Percentiles rank a stretch among this genome's conserved stretches.
Evolutionary conservation across 1,284 basidiomycete species (phyloP).

Genomic region (Irpex sp.): DNA sequence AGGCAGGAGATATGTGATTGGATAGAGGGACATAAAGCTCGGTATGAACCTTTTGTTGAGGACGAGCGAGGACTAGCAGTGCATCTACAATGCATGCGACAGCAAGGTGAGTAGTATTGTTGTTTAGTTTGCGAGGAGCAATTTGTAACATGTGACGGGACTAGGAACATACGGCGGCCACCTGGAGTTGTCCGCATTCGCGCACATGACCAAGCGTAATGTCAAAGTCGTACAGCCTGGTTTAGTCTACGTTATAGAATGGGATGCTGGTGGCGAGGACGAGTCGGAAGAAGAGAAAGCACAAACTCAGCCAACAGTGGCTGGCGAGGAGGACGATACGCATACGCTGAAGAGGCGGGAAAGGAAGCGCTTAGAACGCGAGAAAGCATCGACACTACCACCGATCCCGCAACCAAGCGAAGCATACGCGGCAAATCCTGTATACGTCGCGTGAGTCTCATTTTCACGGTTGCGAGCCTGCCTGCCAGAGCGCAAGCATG

Average conservation of each 20-base stretch:
- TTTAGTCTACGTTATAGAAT: slow-evolving; percentile 79
- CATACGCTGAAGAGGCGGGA: slow-evolving; percentile 32
- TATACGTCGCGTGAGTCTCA: slow-evolving; percentile 76
- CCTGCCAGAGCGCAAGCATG: neutral
- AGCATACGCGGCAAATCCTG: slow-evolving; percentile 26
- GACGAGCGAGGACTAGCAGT: slow-evolving; percentile 74
- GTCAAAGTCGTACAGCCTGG: slow-evolving; percentile 93
- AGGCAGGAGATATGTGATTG: slow-evolving; percentile 80
- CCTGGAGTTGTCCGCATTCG: slow-evolving; percentile 87
- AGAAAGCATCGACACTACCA: slow-evolving; percentile 18
- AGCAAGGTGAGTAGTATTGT: slow-evolving; percentile 51
- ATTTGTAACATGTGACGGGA: slow-evolving; percentile 13
- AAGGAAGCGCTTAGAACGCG: slow-evolving; percentile 31
- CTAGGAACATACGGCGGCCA: slow-evolving; percentile 88
- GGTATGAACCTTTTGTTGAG: slow-evolving; percentile 88
- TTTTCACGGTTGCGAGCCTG: slow-evolving; percentile 12
- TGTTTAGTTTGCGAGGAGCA: slow-evolving; percentile 8
- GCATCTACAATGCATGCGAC: slow-evolving; percentile 73
- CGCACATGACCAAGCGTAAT: slow-evolving; percentile 72
- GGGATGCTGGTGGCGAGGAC: slow-evolving; percentile 47
- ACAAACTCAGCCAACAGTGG: slow-evolving; percentile 25
- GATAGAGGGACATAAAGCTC: slow-evolving; percentile 65
- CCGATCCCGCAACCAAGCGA: slow-evolving; percentile 28
- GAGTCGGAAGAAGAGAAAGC: slow-evolving; percentile 20
- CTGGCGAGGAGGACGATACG: slow-evolving; percentile 26